These are phyloP conservation scores for Cystofilobasidium bisporidii DNA, from an alignment of 768 basidiomycete genomes.

Conservation along the genomic window DNA sequence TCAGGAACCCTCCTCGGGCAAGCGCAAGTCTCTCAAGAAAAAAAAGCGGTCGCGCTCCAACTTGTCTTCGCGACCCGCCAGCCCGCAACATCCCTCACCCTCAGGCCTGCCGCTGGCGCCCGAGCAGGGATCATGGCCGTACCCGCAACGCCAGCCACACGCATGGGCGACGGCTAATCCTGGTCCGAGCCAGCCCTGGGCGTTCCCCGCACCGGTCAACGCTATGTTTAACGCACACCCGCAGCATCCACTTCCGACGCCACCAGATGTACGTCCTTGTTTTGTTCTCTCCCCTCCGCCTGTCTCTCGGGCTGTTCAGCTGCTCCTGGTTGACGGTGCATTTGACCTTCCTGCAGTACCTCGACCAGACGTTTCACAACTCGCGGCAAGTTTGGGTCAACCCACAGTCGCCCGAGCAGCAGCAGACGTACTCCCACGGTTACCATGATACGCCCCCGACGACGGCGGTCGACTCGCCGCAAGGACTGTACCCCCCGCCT, in stretches of 20 bases:
- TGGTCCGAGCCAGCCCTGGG: not conserved
- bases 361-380: too few relatives aligned
- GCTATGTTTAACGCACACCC: not conserved
- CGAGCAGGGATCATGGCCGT: not conserved
- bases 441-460: not conserved
- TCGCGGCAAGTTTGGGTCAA: not conserved
- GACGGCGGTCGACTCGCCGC: not conserved
- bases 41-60: not conserved
- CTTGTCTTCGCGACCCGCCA: not conserved
- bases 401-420: not conserved
- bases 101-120: not conserved
- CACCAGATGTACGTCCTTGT: not conserved
- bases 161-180: too few relatives aligned
- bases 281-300: too few relatives aligned
- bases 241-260: not conserved
- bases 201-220: constrained; percentile 9
- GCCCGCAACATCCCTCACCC: not conserved
- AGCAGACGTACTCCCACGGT: not conserved
- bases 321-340: too few relatives aligned
- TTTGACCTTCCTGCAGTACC: too few relatives aligned
- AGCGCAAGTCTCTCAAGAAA: not conserved
- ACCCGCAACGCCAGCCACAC: not conserved
- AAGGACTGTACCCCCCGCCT: not conserved
- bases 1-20: not conserved
- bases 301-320: too few relatives aligned